A percentile compares a stretch with the other conserved stretches of the same genome.
These are phyloP conservation scores for Cordia subcordata DNA, from an alignment of 257 asterid species.

Conservation along the genomic window DNA sequence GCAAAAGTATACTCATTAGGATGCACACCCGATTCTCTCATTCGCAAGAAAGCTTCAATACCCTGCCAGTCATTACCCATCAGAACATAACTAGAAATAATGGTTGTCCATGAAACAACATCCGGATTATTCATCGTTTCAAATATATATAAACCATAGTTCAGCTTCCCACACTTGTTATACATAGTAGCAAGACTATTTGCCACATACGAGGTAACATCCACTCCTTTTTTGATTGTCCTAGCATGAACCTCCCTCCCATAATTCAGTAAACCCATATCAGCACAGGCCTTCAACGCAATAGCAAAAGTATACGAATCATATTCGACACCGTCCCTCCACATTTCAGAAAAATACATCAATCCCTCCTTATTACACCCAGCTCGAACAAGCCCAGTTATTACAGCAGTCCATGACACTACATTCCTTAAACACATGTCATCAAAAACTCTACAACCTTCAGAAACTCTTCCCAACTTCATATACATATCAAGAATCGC, in stretches of 20 bases:
- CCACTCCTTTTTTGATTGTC: conserved; percentile 58
- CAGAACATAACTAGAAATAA: conserved; percentile 61
- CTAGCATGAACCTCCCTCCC: conserved; percentile 79
- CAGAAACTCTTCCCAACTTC: conserved; percentile 58
- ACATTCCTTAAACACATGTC: conserved; percentile 85
- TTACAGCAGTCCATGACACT: conserved; percentile 88
- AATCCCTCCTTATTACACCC: conserved; percentile 54
- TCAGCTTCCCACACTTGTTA: conserved; percentile 68
- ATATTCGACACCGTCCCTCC: conserved; percentile 54
- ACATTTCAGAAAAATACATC: conserved; percentile 59
- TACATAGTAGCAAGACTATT: conserved; percentile 82
- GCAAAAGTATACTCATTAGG: conserved; percentile 87
- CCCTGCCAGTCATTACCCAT: conserved; percentile 54
- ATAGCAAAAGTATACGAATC: conserved; percentile 78
- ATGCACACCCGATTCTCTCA: conserved; percentile 46
- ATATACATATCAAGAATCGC: conserved; percentile 77
- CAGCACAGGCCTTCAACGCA: conserved; percentile 88
- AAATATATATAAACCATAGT: conserved; percentile 53
- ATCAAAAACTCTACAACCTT: conserved; percentile 57
- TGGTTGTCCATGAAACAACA: conserved; percentile 87
- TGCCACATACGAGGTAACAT: conserved; percentile 59
- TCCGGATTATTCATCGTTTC: conserved; percentile 56
- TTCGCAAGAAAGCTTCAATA: conserved; percentile 47
- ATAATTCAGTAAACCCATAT: conserved; percentile 41
- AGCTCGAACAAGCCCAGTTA: conserved; percentile 80